phyloP scores from a whole-genome alignment of 139 green algal species.

The Chlorella ohadii region DNA sequence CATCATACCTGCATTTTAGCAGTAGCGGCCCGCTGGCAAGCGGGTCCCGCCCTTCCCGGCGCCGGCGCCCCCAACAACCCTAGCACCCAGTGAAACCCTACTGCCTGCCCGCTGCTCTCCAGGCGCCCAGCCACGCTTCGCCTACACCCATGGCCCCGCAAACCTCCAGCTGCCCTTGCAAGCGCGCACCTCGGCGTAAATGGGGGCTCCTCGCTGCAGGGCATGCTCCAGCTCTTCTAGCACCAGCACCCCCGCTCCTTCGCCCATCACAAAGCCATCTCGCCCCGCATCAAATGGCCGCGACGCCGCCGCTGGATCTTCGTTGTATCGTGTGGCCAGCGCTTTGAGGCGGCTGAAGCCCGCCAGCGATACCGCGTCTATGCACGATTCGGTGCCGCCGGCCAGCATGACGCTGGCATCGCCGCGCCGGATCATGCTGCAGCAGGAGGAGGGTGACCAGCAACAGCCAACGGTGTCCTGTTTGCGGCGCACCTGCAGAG shows the following conservation, averaged over 20 bases:
- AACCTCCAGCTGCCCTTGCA: too few species aligned
- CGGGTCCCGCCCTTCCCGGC: too few species aligned
- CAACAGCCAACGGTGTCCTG: too few species aligned
- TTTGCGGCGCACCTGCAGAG: too few species aligned
- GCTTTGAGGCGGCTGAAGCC: constrained; percentile 87
- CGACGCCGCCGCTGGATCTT: constrained; percentile 54
- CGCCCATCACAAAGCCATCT: constrained; percentile 84
- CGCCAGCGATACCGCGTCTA: constrained; percentile 87
- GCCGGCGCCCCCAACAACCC: too few species aligned
- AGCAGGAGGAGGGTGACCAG: neutral
- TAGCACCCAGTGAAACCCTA: too few species aligned
- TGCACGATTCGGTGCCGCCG: constrained; percentile 84
- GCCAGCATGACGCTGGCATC: constrained; percentile 93
- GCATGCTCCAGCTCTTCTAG: constrained; percentile 77
- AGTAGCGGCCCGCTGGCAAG: too few species aligned
- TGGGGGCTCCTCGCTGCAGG: constrained; percentile 49
- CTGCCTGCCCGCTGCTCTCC: too few species aligned
- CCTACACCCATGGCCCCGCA: too few species aligned
- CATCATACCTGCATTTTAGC: too few species aligned
- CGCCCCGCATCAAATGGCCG: constrained; percentile 74
- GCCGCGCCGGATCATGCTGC: constrained; percentile 77
- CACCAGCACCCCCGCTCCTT: constrained; percentile 82
- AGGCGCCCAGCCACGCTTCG: too few species aligned
- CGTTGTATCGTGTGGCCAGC: constrained; percentile 64
- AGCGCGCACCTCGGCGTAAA: constrained; percentile 82